Conservation (phyloP, 2,329 filamentous ascomycete species). For the Lachnellula suecica region DNA sequence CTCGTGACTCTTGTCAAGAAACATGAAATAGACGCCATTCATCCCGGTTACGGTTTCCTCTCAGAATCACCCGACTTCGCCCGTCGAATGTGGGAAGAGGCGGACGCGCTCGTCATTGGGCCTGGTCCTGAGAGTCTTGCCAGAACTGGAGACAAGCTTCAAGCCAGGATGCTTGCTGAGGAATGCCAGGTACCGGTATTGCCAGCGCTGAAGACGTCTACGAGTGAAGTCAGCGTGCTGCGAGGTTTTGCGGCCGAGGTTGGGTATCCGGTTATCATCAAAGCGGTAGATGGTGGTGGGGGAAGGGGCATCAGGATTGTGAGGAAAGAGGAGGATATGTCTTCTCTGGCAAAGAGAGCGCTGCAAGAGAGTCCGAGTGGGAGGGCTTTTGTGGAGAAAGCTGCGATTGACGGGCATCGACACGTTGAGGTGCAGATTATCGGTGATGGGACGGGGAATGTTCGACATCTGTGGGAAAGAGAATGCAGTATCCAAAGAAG, state of each 20-base stretch:
- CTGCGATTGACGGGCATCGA: constrained; percentile 57
- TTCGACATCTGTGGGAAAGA: constrained; percentile 43
- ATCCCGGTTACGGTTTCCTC: constrained; percentile 71
- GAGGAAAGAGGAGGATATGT: constrained; percentile 47
- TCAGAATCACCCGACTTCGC: constrained; percentile 71
- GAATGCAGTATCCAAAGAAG: constrained; percentile 52
- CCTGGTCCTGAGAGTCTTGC: constrained; percentile 45
- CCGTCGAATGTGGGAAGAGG: constrained; percentile 63
- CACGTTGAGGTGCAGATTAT: constrained; percentile 53
- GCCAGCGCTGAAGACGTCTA: constrained; percentile 65
- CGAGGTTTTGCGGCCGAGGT: constrained; percentile 41
- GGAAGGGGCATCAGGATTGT: constrained; percentile 65
- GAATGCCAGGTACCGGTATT: constrained; percentile 68
- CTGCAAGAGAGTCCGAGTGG: constrained; percentile 60
- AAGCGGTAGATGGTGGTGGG: constrained; percentile 62
- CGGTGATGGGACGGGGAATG: constrained; percentile 49
- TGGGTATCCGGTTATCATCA: constrained; percentile 52
- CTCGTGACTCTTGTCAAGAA: constrained; percentile 47
- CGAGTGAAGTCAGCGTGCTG: constrained; percentile 61
- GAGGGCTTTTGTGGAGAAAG: constrained; percentile 56
- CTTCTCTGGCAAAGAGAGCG: constrained; percentile 52
- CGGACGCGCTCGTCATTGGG: constrained; percentile 68
- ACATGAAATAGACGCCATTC: constrained; percentile 60
- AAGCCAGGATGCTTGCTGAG: constrained; percentile 63
- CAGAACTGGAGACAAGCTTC: constrained; percentile 43